Conservation (phyloP, 2,329 filamentous ascomycete species). For the Verticillium longisporum region DNA sequence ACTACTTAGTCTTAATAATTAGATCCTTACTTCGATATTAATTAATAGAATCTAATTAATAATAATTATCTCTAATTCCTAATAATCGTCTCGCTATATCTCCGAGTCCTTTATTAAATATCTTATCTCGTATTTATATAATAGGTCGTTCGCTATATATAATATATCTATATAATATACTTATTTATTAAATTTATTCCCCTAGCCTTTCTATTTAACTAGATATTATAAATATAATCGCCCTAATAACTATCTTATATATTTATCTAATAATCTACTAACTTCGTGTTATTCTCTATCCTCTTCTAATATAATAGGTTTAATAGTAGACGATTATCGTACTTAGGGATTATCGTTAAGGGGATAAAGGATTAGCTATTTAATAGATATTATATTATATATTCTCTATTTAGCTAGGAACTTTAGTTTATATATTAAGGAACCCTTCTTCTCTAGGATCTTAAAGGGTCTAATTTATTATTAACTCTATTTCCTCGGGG, state of each 20-base stretch:
- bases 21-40: too few species aligned
- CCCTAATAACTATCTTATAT: too few species aligned
- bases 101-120: too few species aligned
- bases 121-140: too few species aligned
- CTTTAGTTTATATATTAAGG: neutral
- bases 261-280: neutral
- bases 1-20: too few species aligned
- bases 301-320: neutral
- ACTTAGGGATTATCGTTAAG: neutral
- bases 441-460: neutral
- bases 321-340: neutral
- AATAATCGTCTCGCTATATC: rapidly evolving
- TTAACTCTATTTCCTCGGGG: neutral
- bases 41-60: too few species aligned
- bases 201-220: too few species aligned
- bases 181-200: too few species aligned
- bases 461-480: neutral
- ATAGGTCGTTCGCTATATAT: too few species aligned
- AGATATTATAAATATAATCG: too few species aligned
- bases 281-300: neutral
- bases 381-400: neutral
- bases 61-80: too few species aligned
- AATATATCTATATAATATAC: too few species aligned
- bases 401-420: neutral
- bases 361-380: neutral